A percentile compares a stretch with the other conserved stretches of the same genome.
Conservation (phyloP, 1,284 basidiomycete genomes). For the Uromyces viciae-fabae region DNA sequence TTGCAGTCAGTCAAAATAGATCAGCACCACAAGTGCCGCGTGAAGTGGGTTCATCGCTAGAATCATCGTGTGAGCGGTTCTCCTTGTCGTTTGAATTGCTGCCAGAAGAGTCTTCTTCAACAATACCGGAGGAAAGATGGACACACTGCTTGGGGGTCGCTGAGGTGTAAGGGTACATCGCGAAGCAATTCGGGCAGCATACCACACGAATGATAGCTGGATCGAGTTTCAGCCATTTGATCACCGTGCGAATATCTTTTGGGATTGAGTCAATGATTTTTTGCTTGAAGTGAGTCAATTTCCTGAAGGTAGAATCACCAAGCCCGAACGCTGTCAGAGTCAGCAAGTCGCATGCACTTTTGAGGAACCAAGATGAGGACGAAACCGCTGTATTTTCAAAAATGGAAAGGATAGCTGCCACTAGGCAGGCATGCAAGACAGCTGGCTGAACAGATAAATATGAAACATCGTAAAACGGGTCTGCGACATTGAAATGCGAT, state of each 20-base stretch:
- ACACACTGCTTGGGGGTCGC: neutral
- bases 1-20: neutral
- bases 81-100: too few relatives aligned
- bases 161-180: constrained; percentile 1
- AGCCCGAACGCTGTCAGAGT: neutral
- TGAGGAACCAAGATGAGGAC: constrained; percentile 30
- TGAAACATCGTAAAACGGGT: neutral
- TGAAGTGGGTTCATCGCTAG: too few relatives aligned
- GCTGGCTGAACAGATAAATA: neutral
- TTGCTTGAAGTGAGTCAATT: neutral
- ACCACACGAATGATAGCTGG: neutral
- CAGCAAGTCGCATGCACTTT: constrained; percentile 1
- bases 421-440: constrained; percentile 25
- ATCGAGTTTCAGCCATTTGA: neutral
- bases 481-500: constrained; percentile 15
- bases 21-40: neutral
- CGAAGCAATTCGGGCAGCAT: constrained; percentile 17
- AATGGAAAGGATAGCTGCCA: constrained; percentile 17
- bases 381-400: neutral
- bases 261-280: neutral
- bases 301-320: neutral
- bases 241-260: neutral
- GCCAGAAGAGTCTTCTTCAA: too few relatives aligned
- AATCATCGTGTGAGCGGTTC: too few relatives aligned
- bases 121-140: neutral